Evolutionary conservation across 106 monocot species (phyloP), one percentile per base, ranked within the genome.

Genomic region (Cymbidium sinense): DNA sequence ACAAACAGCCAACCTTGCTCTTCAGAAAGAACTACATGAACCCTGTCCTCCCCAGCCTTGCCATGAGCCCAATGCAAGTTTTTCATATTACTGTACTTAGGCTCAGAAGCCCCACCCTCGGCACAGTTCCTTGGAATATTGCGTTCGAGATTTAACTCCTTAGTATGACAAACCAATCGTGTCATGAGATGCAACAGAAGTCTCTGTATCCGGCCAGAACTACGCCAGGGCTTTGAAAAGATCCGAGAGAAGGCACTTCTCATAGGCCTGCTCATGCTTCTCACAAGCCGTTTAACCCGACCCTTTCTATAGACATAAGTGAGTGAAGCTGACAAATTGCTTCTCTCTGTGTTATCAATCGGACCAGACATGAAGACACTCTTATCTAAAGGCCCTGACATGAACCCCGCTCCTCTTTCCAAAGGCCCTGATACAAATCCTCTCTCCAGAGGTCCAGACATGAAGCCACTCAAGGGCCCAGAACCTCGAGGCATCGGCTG

Each of bases 51-150:
- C 7, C 98, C 98, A 21, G 94, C 98, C 81, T 94, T 99, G 30
- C 98, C 98, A 80, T 99, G 98, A 74, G 98, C 98, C 94, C 98
- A 99, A 76, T 99, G 94, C 78, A 99, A 78, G 69, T 98, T 88
- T 25, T 89, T 79, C 33, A 86, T 84, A 76, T 81, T 84, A 23
- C 77, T 85, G 36, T 92, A 98, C 71, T 92, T 90, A 28, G 82
- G 86, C 20, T 99, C 94, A 54, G 98, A 90, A 18, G 84, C 61
- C 34, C 90, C 92, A 81, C 73, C 75, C 3, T 88, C 88, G 3
- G 28, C 27, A 43, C 74, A 76, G 33, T 84, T 85, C 13, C 51
- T 69, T 25, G 70, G 43, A 75, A 77, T 54, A 62, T 90, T 84
- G 6, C 81, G 47, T 31, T 43, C 82, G 58, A 71, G 82, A 70